Conservation (phyloP, 148 eudicot species). For the Tetragonia tetragonoides region DNA sequence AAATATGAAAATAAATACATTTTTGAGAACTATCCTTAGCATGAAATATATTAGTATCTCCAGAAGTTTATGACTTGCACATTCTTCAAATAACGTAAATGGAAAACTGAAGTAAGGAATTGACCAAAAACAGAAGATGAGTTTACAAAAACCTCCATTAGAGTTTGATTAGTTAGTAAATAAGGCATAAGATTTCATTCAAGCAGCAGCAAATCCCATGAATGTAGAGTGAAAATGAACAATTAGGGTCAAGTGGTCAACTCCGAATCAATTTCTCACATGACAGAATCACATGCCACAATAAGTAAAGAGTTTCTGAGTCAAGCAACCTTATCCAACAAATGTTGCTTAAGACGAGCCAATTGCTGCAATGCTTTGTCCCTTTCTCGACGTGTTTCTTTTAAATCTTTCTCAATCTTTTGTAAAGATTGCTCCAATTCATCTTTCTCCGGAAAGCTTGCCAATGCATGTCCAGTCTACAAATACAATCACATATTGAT, state of each 20-base stretch:
- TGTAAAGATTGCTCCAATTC: constrained; percentile 62
- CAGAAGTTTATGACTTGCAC: background rate
- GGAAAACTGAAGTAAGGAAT: background rate
- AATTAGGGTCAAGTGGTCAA: background rate
- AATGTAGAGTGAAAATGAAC: background rate
- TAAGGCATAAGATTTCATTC: background rate
- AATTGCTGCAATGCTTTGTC: constrained; percentile 83
- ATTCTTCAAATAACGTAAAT: background rate
- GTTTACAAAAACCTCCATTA: background rate
- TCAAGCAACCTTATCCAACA: constrained; percentile 73
- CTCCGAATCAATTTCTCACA: background rate
- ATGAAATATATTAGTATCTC: background rate
- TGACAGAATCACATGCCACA: background rate
- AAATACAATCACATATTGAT: constrained; percentile 15
- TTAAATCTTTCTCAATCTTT: constrained; percentile 69
- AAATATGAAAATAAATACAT: background rate
- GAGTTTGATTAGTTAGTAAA: background rate
- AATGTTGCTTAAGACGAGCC: constrained; percentile 93
- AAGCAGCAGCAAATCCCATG: background rate
- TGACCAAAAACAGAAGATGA: background rate
- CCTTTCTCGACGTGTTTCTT: constrained; percentile 59
- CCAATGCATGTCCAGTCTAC: constrained; percentile 32
- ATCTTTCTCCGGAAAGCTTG: constrained; percentile 54
- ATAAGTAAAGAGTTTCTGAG: background rate
- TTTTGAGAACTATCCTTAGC: background rate